These are phyloP conservation scores for Diversispora epigaea DNA, from an alignment of 192 early-diverging fungal genomes.

Conservation along the genomic window DNA sequence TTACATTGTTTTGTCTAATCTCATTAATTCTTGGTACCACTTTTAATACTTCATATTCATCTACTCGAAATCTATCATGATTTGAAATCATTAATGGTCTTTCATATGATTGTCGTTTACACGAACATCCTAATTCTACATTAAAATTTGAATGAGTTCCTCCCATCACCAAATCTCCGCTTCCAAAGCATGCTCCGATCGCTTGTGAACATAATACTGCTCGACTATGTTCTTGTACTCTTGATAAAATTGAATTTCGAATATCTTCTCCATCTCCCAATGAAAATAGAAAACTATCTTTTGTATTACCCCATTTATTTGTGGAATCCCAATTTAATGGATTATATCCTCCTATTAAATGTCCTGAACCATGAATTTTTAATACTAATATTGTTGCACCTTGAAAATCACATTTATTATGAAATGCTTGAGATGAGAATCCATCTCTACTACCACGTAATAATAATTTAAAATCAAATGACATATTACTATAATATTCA, in stretches of 20 bases:
- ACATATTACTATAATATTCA: not conserved
- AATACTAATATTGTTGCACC: constrained; percentile 5
- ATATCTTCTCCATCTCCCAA: constrained; percentile 21
- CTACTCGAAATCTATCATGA: constrained; percentile 21
- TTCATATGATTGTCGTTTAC: constrained; percentile 23
- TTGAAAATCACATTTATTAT: constrained; percentile 11
- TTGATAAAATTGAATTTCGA: not conserved
- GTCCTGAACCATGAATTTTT: constrained; percentile 21
- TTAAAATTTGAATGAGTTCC: constrained; percentile 12
- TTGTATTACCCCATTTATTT: constrained; percentile 21
- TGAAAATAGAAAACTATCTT: constrained; percentile 26
- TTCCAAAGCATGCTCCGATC: constrained; percentile 24
- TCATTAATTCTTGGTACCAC: not conserved
- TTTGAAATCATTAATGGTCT: constrained; percentile 3
- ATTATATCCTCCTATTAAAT: constrained; percentile 22
- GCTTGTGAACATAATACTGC: constrained; percentile 22
- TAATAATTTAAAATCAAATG: constrained; percentile 18
- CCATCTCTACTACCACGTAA: constrained; percentile 19
- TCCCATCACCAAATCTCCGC: constrained; percentile 31
- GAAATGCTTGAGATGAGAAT: constrained; percentile 3
- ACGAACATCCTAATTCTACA: constrained; percentile 23
- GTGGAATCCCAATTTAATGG: constrained; percentile 24
- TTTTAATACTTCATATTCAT: constrained; percentile 29
- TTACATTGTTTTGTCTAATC: too few relatives aligned
- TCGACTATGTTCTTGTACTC: constrained; percentile 11